Conservation (phyloP, 345 rosid genomes). For the Draba incana region DNA sequence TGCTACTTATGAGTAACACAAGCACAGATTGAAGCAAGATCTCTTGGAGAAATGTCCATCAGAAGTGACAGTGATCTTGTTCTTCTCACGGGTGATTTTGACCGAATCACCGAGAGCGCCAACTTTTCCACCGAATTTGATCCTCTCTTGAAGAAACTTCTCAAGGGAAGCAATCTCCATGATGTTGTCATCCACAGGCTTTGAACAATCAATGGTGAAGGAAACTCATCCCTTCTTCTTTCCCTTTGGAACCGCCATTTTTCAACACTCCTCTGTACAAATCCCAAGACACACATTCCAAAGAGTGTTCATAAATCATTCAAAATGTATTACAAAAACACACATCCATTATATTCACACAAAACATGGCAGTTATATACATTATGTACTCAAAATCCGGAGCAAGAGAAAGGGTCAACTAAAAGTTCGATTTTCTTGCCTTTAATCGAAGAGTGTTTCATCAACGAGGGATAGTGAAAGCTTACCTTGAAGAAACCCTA, state of each 20-base stretch:
- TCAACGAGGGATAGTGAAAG: no score
- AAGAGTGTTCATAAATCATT: no score
- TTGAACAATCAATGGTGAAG: conserved; percentile 44
- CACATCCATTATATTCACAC: no score
- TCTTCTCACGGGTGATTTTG: conserved; percentile 60
- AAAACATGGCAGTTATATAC: no score
- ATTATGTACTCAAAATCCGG: no score
- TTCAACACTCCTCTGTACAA: conserved; percentile 8
- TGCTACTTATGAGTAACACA: no score
- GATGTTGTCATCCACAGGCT: conserved; percentile 45
- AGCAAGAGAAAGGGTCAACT: no score
- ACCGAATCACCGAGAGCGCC: conserved; percentile 73
- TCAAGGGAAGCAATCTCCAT: conserved; percentile 75
- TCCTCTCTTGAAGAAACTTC: conserved; percentile 78
- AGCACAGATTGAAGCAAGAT: no score
- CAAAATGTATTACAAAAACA: no score
- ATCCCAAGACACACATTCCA: not conserved
- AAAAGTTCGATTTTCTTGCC: no score
- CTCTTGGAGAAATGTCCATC: conserved; percentile 73
- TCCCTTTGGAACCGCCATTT: conserved; percentile 41
- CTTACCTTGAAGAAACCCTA: no score
- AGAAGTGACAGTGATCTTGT: conserved; percentile 63
- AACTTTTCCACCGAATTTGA: conserved; percentile 78
- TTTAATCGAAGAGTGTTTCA: no score
- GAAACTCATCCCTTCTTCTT: conserved; percentile 45